Evolutionary conservation across 176 grass and related monocot species (phyloP).

Genomic region (Dactylis glomerata): DNA sequence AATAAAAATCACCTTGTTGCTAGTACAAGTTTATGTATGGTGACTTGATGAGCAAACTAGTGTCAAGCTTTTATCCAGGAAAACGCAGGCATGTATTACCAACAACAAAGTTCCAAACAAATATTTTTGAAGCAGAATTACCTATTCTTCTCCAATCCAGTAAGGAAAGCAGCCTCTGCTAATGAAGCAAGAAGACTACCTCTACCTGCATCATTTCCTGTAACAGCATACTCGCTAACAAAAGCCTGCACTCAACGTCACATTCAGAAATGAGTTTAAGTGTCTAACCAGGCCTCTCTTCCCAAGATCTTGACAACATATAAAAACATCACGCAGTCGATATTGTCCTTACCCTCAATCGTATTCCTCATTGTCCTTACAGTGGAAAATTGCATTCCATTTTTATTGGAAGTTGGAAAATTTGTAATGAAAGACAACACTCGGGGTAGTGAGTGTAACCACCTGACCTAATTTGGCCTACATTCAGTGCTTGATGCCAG

Average conservation of each 20-base stretch:
- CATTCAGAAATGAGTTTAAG: neutral
- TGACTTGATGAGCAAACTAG: neutral
- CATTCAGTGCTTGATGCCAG: neutral
- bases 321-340: neutral
- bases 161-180: slow-evolving; percentile 92
- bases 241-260: slow-evolving; percentile 57
- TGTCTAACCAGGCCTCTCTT: neutral
- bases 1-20: neutral
- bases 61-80: neutral
- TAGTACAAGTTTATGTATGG: slow-evolving; percentile 8
- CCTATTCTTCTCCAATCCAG: slow-evolving; percentile 90
- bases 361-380: neutral
- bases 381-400: neutral
- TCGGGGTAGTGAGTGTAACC: neutral
- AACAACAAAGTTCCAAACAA: neutral
- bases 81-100: neutral
- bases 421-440: neutral
- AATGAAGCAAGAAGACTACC: slow-evolving; percentile 90
- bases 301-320: neutral
- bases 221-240: slow-evolving; percentile 96
- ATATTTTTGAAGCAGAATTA: slow-evolving; percentile 10
- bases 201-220: slow-evolving; percentile 61
- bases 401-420: neutral
- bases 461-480: neutral
- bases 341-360: neutral